Evolutionary conservation across 2,329 filamentous ascomycete species (phyloP), one percentile per base, ranked within the genome.

Genomic region (Fusarium albosuccineum): DNA sequence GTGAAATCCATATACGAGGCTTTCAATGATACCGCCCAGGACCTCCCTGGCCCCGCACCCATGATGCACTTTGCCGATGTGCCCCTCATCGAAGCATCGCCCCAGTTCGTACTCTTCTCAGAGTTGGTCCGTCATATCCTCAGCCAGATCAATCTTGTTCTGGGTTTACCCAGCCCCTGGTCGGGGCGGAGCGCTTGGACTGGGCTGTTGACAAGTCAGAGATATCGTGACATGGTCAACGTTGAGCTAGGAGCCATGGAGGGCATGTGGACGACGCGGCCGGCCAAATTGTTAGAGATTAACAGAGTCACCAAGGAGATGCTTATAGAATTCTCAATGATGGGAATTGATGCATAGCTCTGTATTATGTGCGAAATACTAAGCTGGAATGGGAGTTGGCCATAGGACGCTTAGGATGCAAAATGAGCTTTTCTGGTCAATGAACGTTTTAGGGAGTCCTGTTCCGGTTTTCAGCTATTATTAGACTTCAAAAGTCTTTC

Each of bases 61-160:
- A 66, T 76, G 61, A 48, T 50, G 7, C 22, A 22, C 22, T 75
- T 73, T 44, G 74, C 74, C 6, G 66, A 67, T 0, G 61, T 77
- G 4, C 41, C 62, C 9, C 60, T 76, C 11, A 36, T 67, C 17
- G 73, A 77, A 44, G 62, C 70, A 1, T 66, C 70, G 2, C 55
- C 73, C 8, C 74, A 77, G 41, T 72, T 74, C 13, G 53, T 72
- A 10, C 66, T 77, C 17, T 76, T 76, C 51, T 66, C 55, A 26
- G 74, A 76, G 57, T 48, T 76, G 14, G 36, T 75, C 5, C 48
- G 55, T 3, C 73, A 75, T 16, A n/a, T 73, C 14, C 13, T 77
- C 27, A 33, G 60, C 9, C 74, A 76, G 33, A 68, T 69, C 37
- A 74, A 73, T 46, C 48, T 74, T 2, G 52, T 76, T 3, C 63